These are phyloP conservation scores for Tricholoma matsutake DNA, from an alignment of 768 basidiomycete genomes.

Conservation along the genomic window DNA sequence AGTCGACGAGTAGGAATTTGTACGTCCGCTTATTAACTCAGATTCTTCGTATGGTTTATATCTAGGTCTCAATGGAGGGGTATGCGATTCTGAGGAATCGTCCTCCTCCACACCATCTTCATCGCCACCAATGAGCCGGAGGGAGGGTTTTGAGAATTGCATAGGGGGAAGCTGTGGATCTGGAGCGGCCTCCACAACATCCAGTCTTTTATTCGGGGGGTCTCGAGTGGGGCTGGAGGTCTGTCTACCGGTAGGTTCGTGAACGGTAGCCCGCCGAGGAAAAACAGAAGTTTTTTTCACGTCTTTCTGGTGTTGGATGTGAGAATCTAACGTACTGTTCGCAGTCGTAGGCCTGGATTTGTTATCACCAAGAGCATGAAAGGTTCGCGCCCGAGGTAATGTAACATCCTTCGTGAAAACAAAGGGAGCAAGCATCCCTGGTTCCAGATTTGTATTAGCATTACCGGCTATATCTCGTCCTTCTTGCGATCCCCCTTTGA, in stretches of 20 bases:
- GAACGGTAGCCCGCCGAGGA: constrained; percentile 10
- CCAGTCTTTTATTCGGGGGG: not conserved
- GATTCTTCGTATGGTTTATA: not conserved
- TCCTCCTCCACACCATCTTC: not conserved
- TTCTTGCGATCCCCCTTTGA: not conserved
- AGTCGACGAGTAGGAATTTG: not conserved
- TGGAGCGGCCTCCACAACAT: not conserved
- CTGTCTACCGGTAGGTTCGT: constrained; percentile 3
- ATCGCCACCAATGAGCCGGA: not conserved
- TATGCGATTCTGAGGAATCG: not conserved
- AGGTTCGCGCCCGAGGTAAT: not conserved
- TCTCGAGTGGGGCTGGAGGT: constrained; percentile 2
- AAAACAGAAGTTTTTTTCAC: constrained; percentile 2
- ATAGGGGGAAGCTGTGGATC: not conserved
- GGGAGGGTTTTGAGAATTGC: not conserved
- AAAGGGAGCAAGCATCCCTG: constrained; percentile 4
- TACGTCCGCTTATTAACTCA: not conserved
- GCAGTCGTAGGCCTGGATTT: not conserved
- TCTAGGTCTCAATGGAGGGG: not conserved
- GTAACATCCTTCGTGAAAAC: not conserved
- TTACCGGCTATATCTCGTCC: not conserved
- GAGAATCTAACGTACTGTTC: not conserved
- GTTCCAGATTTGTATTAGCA: not conserved
- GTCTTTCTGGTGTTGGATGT: not conserved
- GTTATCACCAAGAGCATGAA: not conserved